Evolutionary conservation across 208 protist species (phyloP), one percentile per base, ranked within the genome.

Genomic region (Tritrichomonas musculus): DNA sequence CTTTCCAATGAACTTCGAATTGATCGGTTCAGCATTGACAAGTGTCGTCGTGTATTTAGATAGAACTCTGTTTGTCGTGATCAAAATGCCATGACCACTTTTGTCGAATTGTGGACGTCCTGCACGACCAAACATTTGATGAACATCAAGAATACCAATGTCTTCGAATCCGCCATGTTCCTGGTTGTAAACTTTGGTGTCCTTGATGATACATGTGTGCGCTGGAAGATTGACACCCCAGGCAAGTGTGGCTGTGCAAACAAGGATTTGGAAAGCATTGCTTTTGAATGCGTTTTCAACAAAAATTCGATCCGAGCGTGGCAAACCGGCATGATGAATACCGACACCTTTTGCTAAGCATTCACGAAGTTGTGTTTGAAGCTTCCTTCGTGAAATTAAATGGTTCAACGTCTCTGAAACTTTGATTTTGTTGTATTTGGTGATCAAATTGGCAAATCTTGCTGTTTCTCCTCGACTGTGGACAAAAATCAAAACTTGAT

Each of bases 171-270:
- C 94, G 0, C 99, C 98, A 84, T 97, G 97, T 64, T 99, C 97
- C 25, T 98, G 97, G 93, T 96, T 98, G 95, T 99, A 99, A 27
- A 99, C 96, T 94, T 96, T 98, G 1, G 99, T 99, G 30, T 99
- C 99, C 94, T 99, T 99, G 94, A 99, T 99, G 93, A 99, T 99
- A 36, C 99, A 99, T 25, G 97, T 97, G 95, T 99, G 98, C 3
- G 99, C 99, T 0, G 99, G 99, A 64, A 99, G 93, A 95, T 99
- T 99, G 0, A 99, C 99, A 94, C 99, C 99, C 99, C 99, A 99
- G n/a, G 99, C 99, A 0, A 99, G 96, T n/a, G 99, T 99, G 0
- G 99, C 97, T 0, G 99, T 99, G 80, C 97, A 99, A 25, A 99
- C 97, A 1, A 99, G 96, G 13, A 96, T 95, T 84, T 98, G 96